Evolutionary conservation across 768 basidiomycete genomes (phyloP), one percentile per base, ranked within the genome.

Genomic region (Phanerodontia chrysosporium): DNA sequence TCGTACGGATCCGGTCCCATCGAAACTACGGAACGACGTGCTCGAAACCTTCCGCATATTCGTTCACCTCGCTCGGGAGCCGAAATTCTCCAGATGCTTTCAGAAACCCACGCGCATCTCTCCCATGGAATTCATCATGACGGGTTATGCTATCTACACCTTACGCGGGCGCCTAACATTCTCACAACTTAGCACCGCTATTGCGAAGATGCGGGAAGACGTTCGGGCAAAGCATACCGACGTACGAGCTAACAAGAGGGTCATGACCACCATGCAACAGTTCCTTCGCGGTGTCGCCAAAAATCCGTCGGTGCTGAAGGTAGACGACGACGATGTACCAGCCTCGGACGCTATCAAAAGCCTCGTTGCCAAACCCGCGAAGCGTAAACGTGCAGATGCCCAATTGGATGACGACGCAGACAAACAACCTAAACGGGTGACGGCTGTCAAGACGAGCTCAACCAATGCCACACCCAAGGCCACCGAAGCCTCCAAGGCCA

Each of bases 51-150:
- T 83, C 65, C 62, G 66, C 3, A 75, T 81, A 14, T 81, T 83
- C 66, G 70, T 77, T 2, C 62, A 68, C 1, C 74, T 90, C 45
- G 79, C 78, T 1, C 62, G 66, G 6, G 74, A 82, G 57, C 60
- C 67, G 12, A 65, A 73, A 3, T 65, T 73, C 28, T 74, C 69
- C 28, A 56, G 63, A 2, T 62, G 74, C 18, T 81, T 86, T 65
- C 62, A 61, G 65, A 75, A 72, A 66, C 69, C 71, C 9, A 57
- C 61, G 5, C 30, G 52, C 12, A 27, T 90, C 1, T 78, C 88
- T 0, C 90, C 90, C 0, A 74, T 89, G 45, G 90, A 92, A 68
- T 83, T 92, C 61, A 76, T 87, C 48, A 72, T 80, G 62, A 79
- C 83, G 49, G 76, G 75, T 21, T 64, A 87, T 3, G 69, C 90